Base-by-base conservation (phyloP, 2,329 filamentous ascomycete genomes). In the Tricladium varicosporioides region DNA sequence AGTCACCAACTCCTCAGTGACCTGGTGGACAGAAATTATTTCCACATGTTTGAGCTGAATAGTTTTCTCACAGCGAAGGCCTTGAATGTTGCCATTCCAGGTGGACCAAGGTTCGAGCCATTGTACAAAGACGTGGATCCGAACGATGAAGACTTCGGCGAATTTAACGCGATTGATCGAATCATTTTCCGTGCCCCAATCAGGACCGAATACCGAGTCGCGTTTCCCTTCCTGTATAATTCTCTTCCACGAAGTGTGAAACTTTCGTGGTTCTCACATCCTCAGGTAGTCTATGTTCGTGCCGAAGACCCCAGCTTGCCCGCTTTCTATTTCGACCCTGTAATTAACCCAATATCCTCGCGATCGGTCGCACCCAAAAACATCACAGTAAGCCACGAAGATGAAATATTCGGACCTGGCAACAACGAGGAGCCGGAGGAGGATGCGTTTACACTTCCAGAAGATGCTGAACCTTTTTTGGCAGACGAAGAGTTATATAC, bases 151-250 rank as follows among this genome's bases (percentile, higher is more conserved):
- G 94, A 99, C 70, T 99, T 99, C 74, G 94, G 94, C 74, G 94
- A 99, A 74, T 99, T 99, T 80, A 99, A 99, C 70, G 94, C 94
- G 33, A 99, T 99, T 67, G 94, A 99, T 70, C 91, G 95, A 65
- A 99, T 99, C 74, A 99, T 99, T 65, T 99, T 99, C 81, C 89
- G 94, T 63, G 88, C 89, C 48, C 92, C 93, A 0, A 95, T 97
- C 63, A 86, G 93, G 65, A 99, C 93, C 8, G 94, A 99, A 74
- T 97, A 95, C 69, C 86, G 93, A 47, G 94, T 99, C 45, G 92
- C 92, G 0, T 97, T 91, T 71, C 94, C 94, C 0, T 97, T 88
- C 72, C 80, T 99, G 5, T 99, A 99, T 77, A 99, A 99, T 72
- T 96, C 93, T 15, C 80, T 99, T 5, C 95, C 94, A 1, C 83